Conservation (phyloP, 2,329 filamentous ascomycete species). For the Xylaria sp. region DNA sequence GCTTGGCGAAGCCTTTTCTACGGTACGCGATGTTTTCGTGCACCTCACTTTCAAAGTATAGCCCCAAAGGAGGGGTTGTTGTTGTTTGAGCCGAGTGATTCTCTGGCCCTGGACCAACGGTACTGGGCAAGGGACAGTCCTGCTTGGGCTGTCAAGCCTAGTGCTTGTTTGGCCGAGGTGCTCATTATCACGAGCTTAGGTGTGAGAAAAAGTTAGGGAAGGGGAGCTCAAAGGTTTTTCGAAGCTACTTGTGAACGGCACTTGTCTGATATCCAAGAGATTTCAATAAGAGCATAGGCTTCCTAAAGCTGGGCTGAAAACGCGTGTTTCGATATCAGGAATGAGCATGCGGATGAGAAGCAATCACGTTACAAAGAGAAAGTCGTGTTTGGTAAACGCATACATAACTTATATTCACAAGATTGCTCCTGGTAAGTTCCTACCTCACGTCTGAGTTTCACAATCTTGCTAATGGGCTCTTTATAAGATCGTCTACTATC, state of each 20-base stretch:
- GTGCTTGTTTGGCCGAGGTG: slow-evolving; percentile 32
- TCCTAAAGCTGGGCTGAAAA: slow-evolving; percentile 4
- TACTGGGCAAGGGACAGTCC: slow-evolving; percentile 35
- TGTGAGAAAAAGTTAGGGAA: slow-evolving; percentile 6
- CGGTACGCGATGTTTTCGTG: slow-evolving; percentile 41
- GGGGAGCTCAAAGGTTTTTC: not conserved
- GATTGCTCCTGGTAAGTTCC: slow-evolving; percentile 20
- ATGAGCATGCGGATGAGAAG: slow-evolving; percentile 21
- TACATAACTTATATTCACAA: slow-evolving; percentile 11
- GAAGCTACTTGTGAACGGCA: slow-evolving; percentile 1
- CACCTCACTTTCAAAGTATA: slow-evolving; percentile 48
- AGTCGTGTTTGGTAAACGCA: slow-evolving; percentile 11
- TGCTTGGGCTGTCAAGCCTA: slow-evolving; percentile 28
- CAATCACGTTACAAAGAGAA: slow-evolving; percentile 26
- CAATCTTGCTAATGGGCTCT: not conserved
- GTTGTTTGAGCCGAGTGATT: slow-evolving; percentile 52
- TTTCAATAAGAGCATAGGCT: slow-evolving; percentile 2
- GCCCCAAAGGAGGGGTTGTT: slow-evolving; percentile 64
- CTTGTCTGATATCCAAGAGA: slow-evolving; percentile 8
- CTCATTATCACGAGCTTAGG: slow-evolving; percentile 4
- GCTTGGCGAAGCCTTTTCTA: slow-evolving; percentile 35
- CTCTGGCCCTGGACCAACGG: slow-evolving; percentile 42
- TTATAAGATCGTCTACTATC: slow-evolving; percentile 11
- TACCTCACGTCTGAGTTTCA: no score
- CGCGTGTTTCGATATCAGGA: slow-evolving; percentile 13